Evolutionary conservation across 352 stramenopile species (phyloP).

Genomic region (Phytophthora citricola): DNA sequence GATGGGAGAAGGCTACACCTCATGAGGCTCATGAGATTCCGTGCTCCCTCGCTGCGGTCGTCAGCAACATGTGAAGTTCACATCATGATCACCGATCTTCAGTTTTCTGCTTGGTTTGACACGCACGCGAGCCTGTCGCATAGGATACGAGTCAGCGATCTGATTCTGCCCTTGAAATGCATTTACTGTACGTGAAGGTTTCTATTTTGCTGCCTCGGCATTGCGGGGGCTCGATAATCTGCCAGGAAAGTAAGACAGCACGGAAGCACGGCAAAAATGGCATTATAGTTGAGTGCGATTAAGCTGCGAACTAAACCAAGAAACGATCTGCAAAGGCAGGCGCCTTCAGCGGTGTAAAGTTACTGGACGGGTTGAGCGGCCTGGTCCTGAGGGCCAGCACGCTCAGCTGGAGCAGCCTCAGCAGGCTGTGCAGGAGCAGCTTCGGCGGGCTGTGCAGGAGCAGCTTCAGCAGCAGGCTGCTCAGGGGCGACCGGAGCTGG

Average conservation of each 20-base stretch:
- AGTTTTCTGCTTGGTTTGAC: conserved; percentile 29
- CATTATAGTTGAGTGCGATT: conserved; percentile 26
- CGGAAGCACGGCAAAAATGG: conserved; percentile 27
- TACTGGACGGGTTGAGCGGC: conserved; percentile 16
- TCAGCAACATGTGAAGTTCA: background rate
- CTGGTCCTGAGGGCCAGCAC: conserved; percentile 7
- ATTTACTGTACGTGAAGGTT: too few relatives aligned
- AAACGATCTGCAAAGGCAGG: background rate
- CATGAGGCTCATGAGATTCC: too few relatives aligned
- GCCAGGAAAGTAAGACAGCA: background rate
- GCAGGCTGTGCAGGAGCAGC: conserved; percentile 3
- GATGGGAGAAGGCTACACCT: too few relatives aligned
- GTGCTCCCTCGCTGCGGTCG: too few relatives aligned
- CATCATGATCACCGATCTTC: conserved; percentile 16
- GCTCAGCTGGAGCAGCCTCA: background rate
- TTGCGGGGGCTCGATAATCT: too few relatives aligned
- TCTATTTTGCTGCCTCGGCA: too few relatives aligned
- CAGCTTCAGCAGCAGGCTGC: background rate
- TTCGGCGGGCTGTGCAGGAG: conserved; percentile 2
- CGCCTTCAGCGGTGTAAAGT: conserved; percentile 5
- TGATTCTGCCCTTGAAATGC: background rate
- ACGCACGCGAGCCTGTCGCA: conserved; percentile 20
- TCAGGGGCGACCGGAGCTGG: background rate
- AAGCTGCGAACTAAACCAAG: conserved; percentile 14
- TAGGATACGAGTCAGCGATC: conserved; percentile 14